Evolutionary conservation across 768 basidiomycete genomes (phyloP).

Genomic region (Pulveroboletus sp.): DNA sequence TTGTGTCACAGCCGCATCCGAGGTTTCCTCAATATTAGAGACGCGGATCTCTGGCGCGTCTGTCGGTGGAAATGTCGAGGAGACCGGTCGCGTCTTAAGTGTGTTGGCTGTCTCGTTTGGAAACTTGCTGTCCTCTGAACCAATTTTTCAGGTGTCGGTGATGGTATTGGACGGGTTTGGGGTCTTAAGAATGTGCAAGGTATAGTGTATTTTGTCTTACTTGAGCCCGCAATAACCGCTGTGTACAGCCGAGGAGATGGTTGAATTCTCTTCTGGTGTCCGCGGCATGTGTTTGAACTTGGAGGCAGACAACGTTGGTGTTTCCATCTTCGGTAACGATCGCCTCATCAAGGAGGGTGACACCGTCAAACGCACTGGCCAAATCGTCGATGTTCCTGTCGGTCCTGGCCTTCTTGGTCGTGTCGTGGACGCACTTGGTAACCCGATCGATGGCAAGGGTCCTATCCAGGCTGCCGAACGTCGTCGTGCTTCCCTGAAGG

Average conservation of each 20-base stretch:
- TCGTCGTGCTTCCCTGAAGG: constrained; percentile 96
- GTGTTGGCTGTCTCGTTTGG: constrained; percentile 31
- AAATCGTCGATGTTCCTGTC: constrained; percentile 99
- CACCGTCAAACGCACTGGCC: constrained; percentile 99
- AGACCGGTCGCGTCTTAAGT: constrained; percentile 99
- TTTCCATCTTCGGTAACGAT: constrained; percentile 98
- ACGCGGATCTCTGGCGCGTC: constrained; percentile 92
- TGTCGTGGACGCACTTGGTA: constrained; percentile 98
- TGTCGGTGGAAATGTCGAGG: constrained; percentile 92
- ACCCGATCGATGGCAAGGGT: constrained; percentile 99
- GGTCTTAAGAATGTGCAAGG: constrained; percentile 98
- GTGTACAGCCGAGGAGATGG: constrained; percentile 94
- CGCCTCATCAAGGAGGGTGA: constrained; percentile 99
- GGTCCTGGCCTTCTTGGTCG: constrained; percentile 96
- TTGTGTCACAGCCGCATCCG: constrained; percentile 79
- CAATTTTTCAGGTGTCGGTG: constrained; percentile 78
- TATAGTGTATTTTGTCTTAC: constrained; percentile 29
- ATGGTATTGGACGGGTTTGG: constrained; percentile 99
- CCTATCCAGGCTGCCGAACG: constrained; percentile 92
- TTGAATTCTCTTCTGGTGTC: constrained; percentile 99
- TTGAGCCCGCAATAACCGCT: constrained; percentile 1
- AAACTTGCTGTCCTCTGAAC: constrained; percentile 5
- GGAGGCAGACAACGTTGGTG: constrained; percentile 99
- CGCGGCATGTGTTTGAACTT: constrained; percentile 99
- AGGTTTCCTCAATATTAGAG: constrained; percentile 99